Evolutionary conservation across 805 yeast genomes (phyloP), one percentile per base, ranked within the genome.

Genomic region (Ogataea paraovalis): DNA sequence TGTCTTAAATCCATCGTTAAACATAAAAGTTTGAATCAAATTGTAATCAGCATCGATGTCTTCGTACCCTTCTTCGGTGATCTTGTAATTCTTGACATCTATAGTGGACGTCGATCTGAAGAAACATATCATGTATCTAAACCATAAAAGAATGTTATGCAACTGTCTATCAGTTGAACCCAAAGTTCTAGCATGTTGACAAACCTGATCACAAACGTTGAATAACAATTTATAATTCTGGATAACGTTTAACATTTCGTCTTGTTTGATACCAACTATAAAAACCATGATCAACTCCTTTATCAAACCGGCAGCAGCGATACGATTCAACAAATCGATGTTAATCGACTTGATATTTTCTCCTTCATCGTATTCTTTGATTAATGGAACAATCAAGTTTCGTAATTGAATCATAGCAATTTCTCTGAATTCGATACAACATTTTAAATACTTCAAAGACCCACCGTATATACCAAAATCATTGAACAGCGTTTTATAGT

Each of bases 91-190:
- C 50, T 70, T 68, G 13, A 68, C 55, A 54, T 75, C 79, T 36
- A 79, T 72, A 1, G 75, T 66, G 37, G 77, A 76, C 1, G 83
- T 76, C 12, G 80, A 71, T 48, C 65, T 71, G 56, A 65, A 78
- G 45, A 74, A 70, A 14, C 70, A 55, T 50, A 64, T 56, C 51
- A 68, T 53, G 42, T 63, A 52, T 60, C 66, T 48, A 51, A 63
- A 58, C 74, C 68, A 65, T 21, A 51, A 43, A 36, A 60, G 41
- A 25, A 66, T 43, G 34, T 50, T 50, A 20, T 50, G 52, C 38
- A 64, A 38, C 40, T 59, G 48, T 16, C 43, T 45, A 43, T 64
- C 67, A 4, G 37, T 34, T 7, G 47, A 25, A 1, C 46, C 33
- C 18, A 49, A 27, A 2, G 41, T 16, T 3, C 46, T 43, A 25